Conservation (phyloP, 2,329 filamentous ascomycete species). For the Cercospora berteroae region DNA sequence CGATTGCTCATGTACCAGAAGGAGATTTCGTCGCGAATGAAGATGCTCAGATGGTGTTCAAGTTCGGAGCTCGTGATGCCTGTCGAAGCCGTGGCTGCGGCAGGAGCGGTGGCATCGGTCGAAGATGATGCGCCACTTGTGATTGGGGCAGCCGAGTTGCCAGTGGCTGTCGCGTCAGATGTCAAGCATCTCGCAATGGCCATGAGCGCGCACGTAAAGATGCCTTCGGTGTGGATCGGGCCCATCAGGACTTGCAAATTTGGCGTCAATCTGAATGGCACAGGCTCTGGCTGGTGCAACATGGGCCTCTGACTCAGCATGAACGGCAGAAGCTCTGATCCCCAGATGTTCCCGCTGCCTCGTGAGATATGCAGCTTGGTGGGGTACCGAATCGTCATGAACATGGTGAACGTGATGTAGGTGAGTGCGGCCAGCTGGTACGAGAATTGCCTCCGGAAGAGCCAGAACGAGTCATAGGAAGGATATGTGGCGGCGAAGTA, state of each 20-base stretch:
- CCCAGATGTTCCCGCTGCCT: conserved; percentile 90
- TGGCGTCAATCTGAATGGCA: conserved; percentile 94
- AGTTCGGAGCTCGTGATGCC: conserved; percentile 59
- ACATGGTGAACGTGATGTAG: conserved; percentile 98
- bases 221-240: conserved; percentile 89
- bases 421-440: conserved; percentile 94
- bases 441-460: conserved; percentile 95
- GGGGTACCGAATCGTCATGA: conserved; percentile 93
- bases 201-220: conserved; percentile 94
- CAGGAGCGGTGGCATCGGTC: conserved; percentile 10
- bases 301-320: conserved; percentile 81
- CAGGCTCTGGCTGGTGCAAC: conserved; percentile 92
- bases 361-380: conserved; percentile 93
- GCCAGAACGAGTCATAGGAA: conserved; percentile 91
- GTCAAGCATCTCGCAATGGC: conserved; percentile 91
- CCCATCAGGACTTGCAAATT: conserved; percentile 97
- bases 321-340: conserved; percentile 85
- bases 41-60: conserved; percentile 91
- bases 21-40: conserved; percentile 96
- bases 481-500: conserved; percentile 89
- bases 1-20: conserved; percentile 90
- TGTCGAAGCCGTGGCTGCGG: conserved; percentile 21
- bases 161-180: conserved; percentile 57
- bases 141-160: conserved; percentile 18
- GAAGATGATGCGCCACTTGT: conserved; percentile 42